phyloP scores from a whole-genome alignment of 116 monocot species.

The Phalaenopsis hybrid region DNA sequence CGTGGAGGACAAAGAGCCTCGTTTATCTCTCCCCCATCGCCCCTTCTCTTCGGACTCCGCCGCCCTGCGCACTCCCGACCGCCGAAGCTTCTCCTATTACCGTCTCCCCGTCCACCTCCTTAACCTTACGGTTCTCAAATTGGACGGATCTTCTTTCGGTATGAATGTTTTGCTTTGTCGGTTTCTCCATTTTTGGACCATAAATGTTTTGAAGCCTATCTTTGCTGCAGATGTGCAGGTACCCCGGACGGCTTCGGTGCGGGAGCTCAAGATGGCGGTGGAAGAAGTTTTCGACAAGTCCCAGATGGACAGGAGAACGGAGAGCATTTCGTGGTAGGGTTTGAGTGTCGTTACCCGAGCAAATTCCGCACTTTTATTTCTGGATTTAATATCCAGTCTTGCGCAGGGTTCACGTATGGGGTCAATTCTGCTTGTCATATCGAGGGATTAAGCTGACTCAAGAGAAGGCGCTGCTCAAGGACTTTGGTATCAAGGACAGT shows the following conservation, averaged over 20 bases:
- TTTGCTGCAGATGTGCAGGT: slow-evolving; percentile 38
- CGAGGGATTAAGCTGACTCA: slow-evolving; percentile 40
- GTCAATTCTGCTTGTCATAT: slow-evolving; percentile 55
- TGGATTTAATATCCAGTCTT: background rate
- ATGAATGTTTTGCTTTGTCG: background rate
- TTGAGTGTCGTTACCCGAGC: background rate
- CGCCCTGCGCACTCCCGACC: background rate
- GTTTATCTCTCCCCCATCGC: background rate
- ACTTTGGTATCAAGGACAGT: slow-evolving; percentile 44
- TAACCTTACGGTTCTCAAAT: slow-evolving; percentile 45
- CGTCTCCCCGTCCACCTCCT: slow-evolving; percentile 36
- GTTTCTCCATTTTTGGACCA: background rate
- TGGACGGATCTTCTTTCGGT: slow-evolving; percentile 51
- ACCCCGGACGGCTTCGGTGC: slow-evolving; percentile 22
- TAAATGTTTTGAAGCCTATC: background rate
- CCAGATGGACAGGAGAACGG: slow-evolving; percentile 9
- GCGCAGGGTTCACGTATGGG: slow-evolving; percentile 58
- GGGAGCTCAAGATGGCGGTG: slow-evolving; percentile 46
- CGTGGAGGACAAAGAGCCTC: background rate
- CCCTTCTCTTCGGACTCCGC: slow-evolving; percentile 1
- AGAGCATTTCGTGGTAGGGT: slow-evolving; percentile 42
- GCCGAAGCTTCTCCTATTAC: slow-evolving; percentile 37
- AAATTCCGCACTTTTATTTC: background rate
- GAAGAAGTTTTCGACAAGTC: slow-evolving; percentile 33
- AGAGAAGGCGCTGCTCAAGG: slow-evolving; percentile 28